Evolutionary conservation across 768 basidiomycete genomes (phyloP), one percentile per base, ranked within the genome.

Genomic region (Candolleomyces eurysporus): DNA sequence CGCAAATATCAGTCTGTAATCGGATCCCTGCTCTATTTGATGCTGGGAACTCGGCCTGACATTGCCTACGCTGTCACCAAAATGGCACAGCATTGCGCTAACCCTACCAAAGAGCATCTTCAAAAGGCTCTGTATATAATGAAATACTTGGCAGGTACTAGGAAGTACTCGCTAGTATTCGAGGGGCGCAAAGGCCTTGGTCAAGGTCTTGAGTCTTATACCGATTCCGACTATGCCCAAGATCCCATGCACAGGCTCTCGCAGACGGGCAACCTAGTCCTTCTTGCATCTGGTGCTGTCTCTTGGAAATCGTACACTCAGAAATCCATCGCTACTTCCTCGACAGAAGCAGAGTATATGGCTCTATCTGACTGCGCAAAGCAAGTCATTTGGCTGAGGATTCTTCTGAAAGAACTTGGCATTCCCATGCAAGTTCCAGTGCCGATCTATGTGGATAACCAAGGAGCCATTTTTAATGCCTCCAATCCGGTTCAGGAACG

Each of bases 271-370:
- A 68, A 71, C 39, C 36, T 60, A 4, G 66, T 69, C 31, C 58
- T 64, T 5, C 54, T 72, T 8, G 58, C 55, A 16, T 60, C 61
- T 4, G 62, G 61, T 1, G 48, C 63, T 1, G 32, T 69, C 21
- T 65, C 65, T 17, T 73, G 69, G 70, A 43, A 31, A 3, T 62
- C 59, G 0, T 31, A 57, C 14, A 60, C 61, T 8, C 71, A 73
- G 45, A 60, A 62, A 11, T 64, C 65, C 0, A 49, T 67, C 4
- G 50, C 66, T 0, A 36, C 65, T 0, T 73, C 67, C 0, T 65
- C 65, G 0, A 71, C 67, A 2, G 71, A 73, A 61, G 68, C 69
- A 2, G 66, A 73, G 59, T 73, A 71, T 49, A 66, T 67, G 53
- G 58, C 61, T 0, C 19, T 69, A 3, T 48, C 64, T 9, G 64